A percentile compares a stretch with the other conserved stretches of the same genome.
These are phyloP conservation scores for Globisporangium parvum DNA, from an alignment of 352 stramenopile species.

Conservation along the genomic window DNA sequence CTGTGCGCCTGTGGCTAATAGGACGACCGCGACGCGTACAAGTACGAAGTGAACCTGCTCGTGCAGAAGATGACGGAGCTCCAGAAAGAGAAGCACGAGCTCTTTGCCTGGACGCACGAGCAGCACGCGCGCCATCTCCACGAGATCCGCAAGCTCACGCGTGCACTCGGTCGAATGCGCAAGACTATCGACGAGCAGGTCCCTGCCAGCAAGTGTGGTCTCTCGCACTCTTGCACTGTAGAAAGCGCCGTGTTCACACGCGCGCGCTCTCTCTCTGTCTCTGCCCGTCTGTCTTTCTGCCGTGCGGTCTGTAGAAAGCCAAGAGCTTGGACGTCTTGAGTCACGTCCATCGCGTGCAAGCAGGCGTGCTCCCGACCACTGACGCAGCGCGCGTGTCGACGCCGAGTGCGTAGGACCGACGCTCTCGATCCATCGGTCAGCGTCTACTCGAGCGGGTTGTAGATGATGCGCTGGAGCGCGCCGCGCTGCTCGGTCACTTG, in stretches of 20 bases:
- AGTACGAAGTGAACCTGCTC: slow-evolving; percentile 61
- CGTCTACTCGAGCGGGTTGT: slow-evolving; percentile 80
- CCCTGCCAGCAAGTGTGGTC: not conserved
- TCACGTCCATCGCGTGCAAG: slow-evolving; percentile 32
- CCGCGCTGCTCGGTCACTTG: slow-evolving; percentile 79
- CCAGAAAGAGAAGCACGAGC: slow-evolving; percentile 67
- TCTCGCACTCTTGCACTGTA: not conserved
- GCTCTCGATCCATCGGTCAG: not conserved
- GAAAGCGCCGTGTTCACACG: not conserved
- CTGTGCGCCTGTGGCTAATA: slow-evolving; percentile 9
- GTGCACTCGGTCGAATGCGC: slow-evolving; percentile 50
- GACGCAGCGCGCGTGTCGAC: not conserved
- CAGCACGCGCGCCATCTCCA: slow-evolving; percentile 71
- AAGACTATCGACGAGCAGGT: slow-evolving; percentile 63
- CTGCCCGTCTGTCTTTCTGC: not conserved
- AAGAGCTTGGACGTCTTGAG: slow-evolving; percentile 36
- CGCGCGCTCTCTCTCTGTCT: not conserved
- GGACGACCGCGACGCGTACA: slow-evolving; percentile 76
- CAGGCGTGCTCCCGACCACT: slow-evolving; percentile 17
- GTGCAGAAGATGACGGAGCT: slow-evolving; percentile 59
- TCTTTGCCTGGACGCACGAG: slow-evolving; percentile 63
- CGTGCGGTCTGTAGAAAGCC: slow-evolving; percentile 16
- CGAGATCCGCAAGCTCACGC: slow-evolving; percentile 80
- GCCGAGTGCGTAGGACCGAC: not conserved
- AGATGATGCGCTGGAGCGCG: slow-evolving; percentile 78